phyloP scores from a whole-genome alignment of 192 early-diverging fungal genomes.

The Chytriomyces hyalinus region DNA sequence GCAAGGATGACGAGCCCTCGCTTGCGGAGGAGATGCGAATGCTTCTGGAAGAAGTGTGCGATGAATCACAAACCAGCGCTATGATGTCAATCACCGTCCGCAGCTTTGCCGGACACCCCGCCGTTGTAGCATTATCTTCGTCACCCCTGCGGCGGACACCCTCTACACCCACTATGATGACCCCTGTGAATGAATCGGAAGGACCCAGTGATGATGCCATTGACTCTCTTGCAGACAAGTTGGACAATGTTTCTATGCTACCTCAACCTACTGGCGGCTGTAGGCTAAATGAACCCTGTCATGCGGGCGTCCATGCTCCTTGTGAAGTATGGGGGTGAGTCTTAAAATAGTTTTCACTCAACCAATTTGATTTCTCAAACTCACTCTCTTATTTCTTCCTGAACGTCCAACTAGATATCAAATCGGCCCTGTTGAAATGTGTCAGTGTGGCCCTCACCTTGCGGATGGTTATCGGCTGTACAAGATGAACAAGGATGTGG shows the following conservation, averaged over 20 bases:
- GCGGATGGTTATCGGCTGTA: constrained; percentile 21
- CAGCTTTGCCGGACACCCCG: constrained; percentile 7
- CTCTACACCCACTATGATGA: neutral
- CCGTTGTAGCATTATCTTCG: too few relatives aligned
- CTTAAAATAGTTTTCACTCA: neutral
- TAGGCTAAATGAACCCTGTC: neutral
- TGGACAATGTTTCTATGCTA: neutral
- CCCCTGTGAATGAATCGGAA: neutral
- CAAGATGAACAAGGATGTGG: constrained; percentile 27
- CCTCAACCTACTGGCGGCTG: neutral
- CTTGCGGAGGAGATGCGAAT: constrained; percentile 21
- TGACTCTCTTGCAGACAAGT: neutral
- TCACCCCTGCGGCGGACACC: too few relatives aligned
- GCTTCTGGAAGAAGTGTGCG: constrained; percentile 2
- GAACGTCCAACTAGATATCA: constrained; percentile 2
- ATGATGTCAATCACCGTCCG: constrained; percentile 28
- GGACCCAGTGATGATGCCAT: neutral
- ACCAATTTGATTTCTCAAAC: too few relatives aligned
- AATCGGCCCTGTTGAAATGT: constrained; percentile 27
- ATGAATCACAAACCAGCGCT: constrained; percentile 8
- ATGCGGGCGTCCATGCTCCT: constrained; percentile 1
- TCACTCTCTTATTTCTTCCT: neutral
- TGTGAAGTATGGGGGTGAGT: neutral
- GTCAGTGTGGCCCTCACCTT: constrained; percentile 22
- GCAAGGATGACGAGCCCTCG: constrained; percentile 17